Evolutionary conservation across 345 rosid species (phyloP).

Genomic region (Syzygium oleosum): DNA sequence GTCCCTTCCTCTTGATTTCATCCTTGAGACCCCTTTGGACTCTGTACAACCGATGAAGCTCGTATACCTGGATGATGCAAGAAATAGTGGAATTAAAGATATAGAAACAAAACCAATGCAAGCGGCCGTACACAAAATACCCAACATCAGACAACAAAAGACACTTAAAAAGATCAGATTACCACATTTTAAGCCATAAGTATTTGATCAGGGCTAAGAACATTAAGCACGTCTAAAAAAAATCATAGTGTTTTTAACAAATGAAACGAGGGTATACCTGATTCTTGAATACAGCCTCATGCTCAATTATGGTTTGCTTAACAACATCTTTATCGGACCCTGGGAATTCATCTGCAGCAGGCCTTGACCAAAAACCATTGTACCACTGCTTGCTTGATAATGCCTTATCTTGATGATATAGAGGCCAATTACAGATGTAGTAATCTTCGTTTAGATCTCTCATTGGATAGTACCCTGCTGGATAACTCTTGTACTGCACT

Average conservation of each 20-base stretch:
- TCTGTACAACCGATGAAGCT: constrained; percentile 66
- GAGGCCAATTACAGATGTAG: constrained; percentile 54
- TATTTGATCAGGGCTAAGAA: neutral
- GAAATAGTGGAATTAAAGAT: neutral
- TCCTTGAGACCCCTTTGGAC: constrained; percentile 62
- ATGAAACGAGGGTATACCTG: constrained; percentile 39
- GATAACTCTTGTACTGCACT: constrained; percentile 63
- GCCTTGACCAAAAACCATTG: constrained; percentile 36
- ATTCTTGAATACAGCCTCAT: constrained; percentile 68
- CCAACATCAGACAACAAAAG: neutral
- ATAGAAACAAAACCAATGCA: neutral
- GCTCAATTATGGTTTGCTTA: constrained; percentile 77
- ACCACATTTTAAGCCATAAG: neutral
- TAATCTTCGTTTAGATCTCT: constrained; percentile 67
- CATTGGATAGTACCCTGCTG: constrained; percentile 52
- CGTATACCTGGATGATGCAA: constrained; percentile 33
- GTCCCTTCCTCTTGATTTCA: constrained; percentile 50
- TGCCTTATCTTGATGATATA: constrained; percentile 32
- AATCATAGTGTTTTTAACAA: neutral
- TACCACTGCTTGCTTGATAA: constrained; percentile 40
- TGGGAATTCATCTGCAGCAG: constrained; percentile 29
- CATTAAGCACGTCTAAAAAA: neutral
- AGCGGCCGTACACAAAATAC: neutral
- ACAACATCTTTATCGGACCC: constrained; percentile 47
- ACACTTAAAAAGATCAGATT: neutral